Evolutionary conservation across 2,329 filamentous ascomycete genomes (phyloP), one percentile per base, ranked within the genome.

Genomic region (Fusarium sambucinum): DNA sequence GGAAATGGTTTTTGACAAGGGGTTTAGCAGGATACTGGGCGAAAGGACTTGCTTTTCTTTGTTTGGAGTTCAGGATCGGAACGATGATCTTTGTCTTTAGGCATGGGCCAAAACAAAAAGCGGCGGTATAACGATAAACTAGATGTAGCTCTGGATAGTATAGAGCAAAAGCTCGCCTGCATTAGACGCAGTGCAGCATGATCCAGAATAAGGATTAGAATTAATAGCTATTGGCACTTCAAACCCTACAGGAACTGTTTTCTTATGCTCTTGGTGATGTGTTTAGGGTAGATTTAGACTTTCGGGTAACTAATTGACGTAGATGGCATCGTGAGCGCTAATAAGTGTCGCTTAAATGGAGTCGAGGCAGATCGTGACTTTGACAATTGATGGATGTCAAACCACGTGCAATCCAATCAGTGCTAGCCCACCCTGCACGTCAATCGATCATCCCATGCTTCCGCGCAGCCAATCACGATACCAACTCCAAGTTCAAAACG

Each of bases 61-160:
- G 66, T 67, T 69, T 47, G 66, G 66, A 70, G 66, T 69, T 69
- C 55, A 60, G 66, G 66, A 37, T 46, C 9, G 53, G 38, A 62
- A 50, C 63, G 42, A 44, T 33, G 56, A 55, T n/a, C 46, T 45
- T 25, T 63, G 41, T 55, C 21, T 25, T 60, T 38, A 29, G 40
- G 56, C 33, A 50, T 33, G 42, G 48, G 21, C 27, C 44, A 46
- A 51, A 45, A 40, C 16, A 29, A 69, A 69, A 56, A 37, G 44
- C 35, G 47, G 55, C 55, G 32, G 50, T 38, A n/a, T 55, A 51
- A 56, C 46, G 66, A 70, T 62, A 62, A 62, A 68, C 32, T 66
- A 69, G 46, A 69, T 47, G 50, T 16, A 51, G 66, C 65, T 68
- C 65, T 66, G 57, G 66, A 68, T 66, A 66, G 40, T 30, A 57